A percentile compares a stretch with the other conserved stretches of the same genome.
Evolutionary conservation across 228 moss, liverwort and hornwort species (phyloP).

Genomic region (Sphagnum fallax): DNA sequence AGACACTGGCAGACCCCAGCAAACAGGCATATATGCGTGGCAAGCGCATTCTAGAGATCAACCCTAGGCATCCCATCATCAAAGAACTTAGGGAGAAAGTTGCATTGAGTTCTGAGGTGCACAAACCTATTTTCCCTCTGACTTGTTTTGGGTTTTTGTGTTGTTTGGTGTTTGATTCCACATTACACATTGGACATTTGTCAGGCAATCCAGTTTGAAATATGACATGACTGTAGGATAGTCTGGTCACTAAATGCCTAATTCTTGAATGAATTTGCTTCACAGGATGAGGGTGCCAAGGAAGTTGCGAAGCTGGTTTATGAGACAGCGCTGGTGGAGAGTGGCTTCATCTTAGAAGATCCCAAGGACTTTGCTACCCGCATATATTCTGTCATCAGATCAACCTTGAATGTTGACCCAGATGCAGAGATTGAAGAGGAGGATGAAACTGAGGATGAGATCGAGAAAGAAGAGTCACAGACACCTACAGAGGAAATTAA

Average conservation of each 20-base stretch:
- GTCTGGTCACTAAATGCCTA: too few relatives aligned
- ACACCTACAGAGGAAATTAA: neutral
- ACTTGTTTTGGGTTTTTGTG: too few relatives aligned
- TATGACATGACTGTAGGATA: too few relatives aligned
- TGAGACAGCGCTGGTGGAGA: slow-evolving; percentile 88
- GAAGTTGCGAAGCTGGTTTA: slow-evolving; percentile 79
- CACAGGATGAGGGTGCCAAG: slow-evolving; percentile 72
- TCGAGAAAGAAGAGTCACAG: slow-evolving; percentile 27
- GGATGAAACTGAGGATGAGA: slow-evolving; percentile 44
- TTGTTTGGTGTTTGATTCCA: too few relatives aligned
- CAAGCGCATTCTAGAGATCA: slow-evolving; percentile 74
- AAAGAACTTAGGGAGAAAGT: slow-evolving; percentile 62
- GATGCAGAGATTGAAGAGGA: slow-evolving; percentile 63
- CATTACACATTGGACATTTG: too few relatives aligned
- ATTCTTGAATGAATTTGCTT: neutral
- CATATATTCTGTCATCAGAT: slow-evolving; percentile 72
- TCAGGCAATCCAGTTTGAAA: too few relatives aligned
- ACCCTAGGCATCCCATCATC: slow-evolving; percentile 72
- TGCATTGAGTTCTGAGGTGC: slow-evolving; percentile 44
- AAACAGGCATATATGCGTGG: slow-evolving; percentile 72
- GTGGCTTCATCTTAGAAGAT: slow-evolving; percentile 86
- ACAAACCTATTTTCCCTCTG: too few relatives aligned
- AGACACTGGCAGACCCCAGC: slow-evolving; percentile 64
- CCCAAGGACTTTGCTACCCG: slow-evolving; percentile 92
- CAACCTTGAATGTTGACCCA: slow-evolving; percentile 75